Conservation (phyloP, 2,329 filamentous ascomycete species). For the Stromatinia cepivora region DNA sequence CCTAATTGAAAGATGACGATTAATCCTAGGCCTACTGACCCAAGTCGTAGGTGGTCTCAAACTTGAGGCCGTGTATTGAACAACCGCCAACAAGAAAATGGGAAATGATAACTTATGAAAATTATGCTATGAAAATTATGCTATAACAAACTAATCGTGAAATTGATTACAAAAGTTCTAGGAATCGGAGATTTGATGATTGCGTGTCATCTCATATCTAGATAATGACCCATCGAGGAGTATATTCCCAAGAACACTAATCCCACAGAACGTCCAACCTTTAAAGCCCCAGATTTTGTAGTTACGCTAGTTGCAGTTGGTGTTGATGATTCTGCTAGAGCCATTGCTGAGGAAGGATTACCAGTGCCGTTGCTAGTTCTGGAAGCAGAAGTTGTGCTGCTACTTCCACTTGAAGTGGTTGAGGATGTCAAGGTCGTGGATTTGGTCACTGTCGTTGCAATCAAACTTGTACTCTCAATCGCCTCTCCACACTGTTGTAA, state of each 20-base stretch:
- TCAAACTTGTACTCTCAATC: neutral
- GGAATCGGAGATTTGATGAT: neutral
- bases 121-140: neutral
- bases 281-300: neutral
- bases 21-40: neutral
- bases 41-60: neutral
- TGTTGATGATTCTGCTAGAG: neutral
- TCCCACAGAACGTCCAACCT: neutral
- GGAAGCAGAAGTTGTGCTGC: neutral
- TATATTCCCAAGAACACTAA: neutral
- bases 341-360: neutral
- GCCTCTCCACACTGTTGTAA: constrained; percentile 21
- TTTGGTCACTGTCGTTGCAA: neutral
- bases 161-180: neutral
- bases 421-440: neutral
- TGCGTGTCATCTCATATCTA: neutral
- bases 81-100: neutral
- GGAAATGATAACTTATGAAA: neutral
- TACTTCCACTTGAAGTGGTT: neutral
- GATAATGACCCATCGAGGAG: neutral
- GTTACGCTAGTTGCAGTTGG: neutral
- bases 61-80: neutral
- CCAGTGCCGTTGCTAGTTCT: neutral
- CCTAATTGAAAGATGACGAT: no score
- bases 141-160: neutral